Percentiles rank a stretch among this genome's conserved stretches.
These are phyloP conservation scores for Eucalyptus paniculata DNA, from an alignment of 345 rosid species.

Conservation along the genomic window DNA sequence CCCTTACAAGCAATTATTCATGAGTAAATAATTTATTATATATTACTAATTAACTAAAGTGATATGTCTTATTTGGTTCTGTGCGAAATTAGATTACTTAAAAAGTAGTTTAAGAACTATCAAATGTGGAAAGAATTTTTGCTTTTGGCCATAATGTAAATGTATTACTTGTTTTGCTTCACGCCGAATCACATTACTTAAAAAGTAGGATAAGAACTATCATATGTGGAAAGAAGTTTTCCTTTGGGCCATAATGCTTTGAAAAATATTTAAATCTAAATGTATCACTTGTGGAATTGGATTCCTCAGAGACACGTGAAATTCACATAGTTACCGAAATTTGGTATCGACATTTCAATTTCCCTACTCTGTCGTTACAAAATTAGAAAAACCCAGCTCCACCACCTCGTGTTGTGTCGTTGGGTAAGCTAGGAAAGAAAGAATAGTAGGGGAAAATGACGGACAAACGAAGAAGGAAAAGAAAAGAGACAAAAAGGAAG, in stretches of 20 bases:
- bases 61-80: neutral
- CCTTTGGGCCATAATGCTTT: neutral
- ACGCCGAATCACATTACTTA: too few relatives aligned
- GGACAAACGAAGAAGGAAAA: neutral
- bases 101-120: too few relatives aligned
- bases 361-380: neutral
- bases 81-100: too few relatives aligned
- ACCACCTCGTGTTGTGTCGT: neutral
- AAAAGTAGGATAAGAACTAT: too few relatives aligned
- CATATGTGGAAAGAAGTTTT: neutral
- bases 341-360: neutral
- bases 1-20: neutral
- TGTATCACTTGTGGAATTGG: neutral
- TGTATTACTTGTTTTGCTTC: too few relatives aligned
- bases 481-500: neutral
- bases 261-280: too few relatives aligned
- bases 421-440: neutral
- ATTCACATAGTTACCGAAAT: neutral
- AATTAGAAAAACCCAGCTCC: neutral
- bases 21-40: neutral
- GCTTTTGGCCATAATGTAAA: too few relatives aligned
- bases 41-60: neutral
- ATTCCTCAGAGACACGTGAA: neutral
- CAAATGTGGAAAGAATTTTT: too few relatives aligned
- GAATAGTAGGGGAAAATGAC: neutral